A percentile compares a stretch with the other conserved stretches of the same genome.
phyloP scores from a whole-genome alignment of 441 rosid species.

The Gossypium schwendimanii region DNA sequence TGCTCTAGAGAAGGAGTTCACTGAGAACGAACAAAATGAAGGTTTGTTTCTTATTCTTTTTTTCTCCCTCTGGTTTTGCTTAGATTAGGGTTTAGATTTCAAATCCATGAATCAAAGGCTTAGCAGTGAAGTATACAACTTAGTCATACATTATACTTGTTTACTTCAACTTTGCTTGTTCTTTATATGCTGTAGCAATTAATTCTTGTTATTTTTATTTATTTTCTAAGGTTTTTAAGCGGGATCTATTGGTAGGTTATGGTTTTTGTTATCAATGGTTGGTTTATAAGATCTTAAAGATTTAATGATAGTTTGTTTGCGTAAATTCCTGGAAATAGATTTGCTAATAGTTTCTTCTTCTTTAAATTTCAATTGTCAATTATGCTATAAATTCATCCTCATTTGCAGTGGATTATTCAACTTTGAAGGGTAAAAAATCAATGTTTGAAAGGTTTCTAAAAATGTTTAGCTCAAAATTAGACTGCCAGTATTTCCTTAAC shows the following conservation, averaged over 20 bases:
- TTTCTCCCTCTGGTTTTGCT: background rate
- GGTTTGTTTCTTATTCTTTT: conserved; percentile 29
- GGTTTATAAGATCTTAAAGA: background rate
- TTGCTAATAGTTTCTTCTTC: background rate
- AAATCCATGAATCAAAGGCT: background rate
- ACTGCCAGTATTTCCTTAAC: background rate
- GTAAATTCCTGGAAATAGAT: background rate
- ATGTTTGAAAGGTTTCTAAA: background rate
- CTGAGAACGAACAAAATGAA: conserved; percentile 76
- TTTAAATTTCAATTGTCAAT: background rate
- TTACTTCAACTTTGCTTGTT: background rate
- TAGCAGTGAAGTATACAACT: background rate
- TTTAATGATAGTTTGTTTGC: background rate
- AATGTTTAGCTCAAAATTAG: background rate
- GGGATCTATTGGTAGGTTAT: background rate
- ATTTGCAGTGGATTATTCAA: background rate
- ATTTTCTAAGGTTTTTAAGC: background rate
- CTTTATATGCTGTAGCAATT: background rate
- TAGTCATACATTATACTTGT: background rate
- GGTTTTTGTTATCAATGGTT: background rate
- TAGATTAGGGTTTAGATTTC: background rate
- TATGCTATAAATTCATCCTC: background rate
- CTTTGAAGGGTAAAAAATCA: background rate
- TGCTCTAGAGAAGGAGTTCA: conserved; percentile 88
- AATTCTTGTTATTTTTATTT: background rate